These are phyloP conservation scores for Phyllosticta citribraziliensis DNA, from an alignment of 2,329 filamentous ascomycete species.

Conservation along the genomic window DNA sequence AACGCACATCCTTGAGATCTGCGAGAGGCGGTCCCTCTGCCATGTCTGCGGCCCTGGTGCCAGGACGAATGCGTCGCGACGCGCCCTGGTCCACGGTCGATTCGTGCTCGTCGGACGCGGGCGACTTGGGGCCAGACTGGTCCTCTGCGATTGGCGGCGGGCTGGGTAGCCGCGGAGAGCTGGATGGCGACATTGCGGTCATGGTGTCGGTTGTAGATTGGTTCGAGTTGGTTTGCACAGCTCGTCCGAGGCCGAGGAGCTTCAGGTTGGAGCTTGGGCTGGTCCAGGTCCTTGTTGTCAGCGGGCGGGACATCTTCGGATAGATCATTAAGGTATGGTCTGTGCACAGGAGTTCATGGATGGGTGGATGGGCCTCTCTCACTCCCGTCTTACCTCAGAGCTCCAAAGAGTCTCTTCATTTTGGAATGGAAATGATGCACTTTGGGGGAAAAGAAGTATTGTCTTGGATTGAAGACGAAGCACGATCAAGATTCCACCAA, in stretches of 20 bases:
- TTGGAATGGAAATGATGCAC: background rate
- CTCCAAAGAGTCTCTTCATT: background rate
- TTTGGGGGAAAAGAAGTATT: background rate
- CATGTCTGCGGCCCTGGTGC: constrained; percentile 89
- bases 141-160: constrained; percentile 92
- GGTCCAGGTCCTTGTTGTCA: background rate
- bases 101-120: constrained; percentile 44
- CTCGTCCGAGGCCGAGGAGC: background rate
- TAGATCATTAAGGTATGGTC: background rate
- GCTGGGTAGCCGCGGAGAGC: constrained; percentile 85
- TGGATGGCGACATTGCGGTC: constrained; percentile 47
- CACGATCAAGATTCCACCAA: background rate
- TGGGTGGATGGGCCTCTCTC: background rate
- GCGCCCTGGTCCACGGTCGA: constrained; percentile 61
- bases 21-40: constrained; percentile 81
- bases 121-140: constrained; percentile 74
- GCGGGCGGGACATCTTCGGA: background rate
- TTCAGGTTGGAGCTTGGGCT: background rate
- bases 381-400: background rate
- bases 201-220: constrained; percentile 20
- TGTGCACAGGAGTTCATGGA: background rate
- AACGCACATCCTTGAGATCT: constrained; percentile 55
- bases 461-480: background rate
- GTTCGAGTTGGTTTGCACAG: background rate
- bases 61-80: constrained; percentile 77